Evolutionary conservation across 768 basidiomycete genomes (phyloP).

Genomic region (Xanthoconium purpureum): DNA sequence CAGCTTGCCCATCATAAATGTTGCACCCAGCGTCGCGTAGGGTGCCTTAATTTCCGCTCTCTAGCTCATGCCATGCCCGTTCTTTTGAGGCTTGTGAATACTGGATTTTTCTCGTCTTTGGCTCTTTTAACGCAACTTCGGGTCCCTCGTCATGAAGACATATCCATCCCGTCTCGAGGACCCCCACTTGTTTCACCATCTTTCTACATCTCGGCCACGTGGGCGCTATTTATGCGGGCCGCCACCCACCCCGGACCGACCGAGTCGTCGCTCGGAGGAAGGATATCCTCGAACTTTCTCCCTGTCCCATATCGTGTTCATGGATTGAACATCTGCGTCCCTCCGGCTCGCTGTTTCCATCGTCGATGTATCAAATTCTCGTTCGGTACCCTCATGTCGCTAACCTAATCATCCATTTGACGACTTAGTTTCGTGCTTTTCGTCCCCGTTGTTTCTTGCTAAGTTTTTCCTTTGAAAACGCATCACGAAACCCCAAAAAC

Average conservation of each 20-base stretch:
- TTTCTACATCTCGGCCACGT: constrained; percentile 30
- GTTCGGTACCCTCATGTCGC: constrained; percentile 30
- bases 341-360: constrained; percentile 27
- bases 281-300: constrained; percentile 33
- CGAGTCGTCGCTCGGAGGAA: constrained; percentile 26
- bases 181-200: constrained; percentile 31
- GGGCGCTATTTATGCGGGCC: constrained; percentile 32
- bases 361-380: constrained; percentile 33
- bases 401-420: constrained; percentile 37
- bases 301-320: constrained; percentile 33
- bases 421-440: constrained; percentile 35
- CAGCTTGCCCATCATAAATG: constrained; percentile 27
- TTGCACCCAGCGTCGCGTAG: constrained; percentile 31
- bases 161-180: constrained; percentile 64
- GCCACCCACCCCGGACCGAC: constrained; percentile 15
- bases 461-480: constrained; percentile 32
- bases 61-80: constrained; percentile 34
- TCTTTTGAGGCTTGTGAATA: constrained; percentile 37
- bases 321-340: constrained; percentile 35
- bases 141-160: constrained; percentile 45
- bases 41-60: constrained; percentile 40
- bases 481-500: constrained; percentile 37
- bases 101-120: constrained; percentile 29
- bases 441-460: constrained; percentile 38
- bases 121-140: constrained; percentile 23